These are phyloP conservation scores for Eremochloa ophiuroides DNA, from an alignment of 176 grass and related monocot genomes.

Conservation along the genomic window DNA sequence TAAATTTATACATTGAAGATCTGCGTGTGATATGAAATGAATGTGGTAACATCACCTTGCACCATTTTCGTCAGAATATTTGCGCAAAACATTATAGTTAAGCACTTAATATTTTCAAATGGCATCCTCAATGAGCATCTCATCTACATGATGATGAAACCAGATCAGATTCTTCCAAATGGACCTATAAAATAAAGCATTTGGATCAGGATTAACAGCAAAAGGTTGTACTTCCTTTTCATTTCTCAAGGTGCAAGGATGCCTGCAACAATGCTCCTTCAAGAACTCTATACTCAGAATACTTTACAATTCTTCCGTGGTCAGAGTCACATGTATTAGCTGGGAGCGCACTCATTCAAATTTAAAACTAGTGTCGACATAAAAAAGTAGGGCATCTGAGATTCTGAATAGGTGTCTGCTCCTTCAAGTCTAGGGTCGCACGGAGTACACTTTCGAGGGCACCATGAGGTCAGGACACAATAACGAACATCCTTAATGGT, in stretches of 20 bases:
- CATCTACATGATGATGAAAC: constrained; percentile 3
- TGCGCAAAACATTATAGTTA: neutral
- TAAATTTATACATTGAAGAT: neutral
- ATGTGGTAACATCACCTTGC: constrained; percentile 16
- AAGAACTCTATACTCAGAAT: neutral
- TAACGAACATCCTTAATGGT: constrained; percentile 13
- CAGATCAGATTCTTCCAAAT: constrained; percentile 27
- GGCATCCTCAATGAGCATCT: constrained; percentile 8
- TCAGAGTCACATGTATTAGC: constrained; percentile 23
- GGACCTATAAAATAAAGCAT: constrained; percentile 20
- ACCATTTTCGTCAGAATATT: neutral
- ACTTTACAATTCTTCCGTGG: neutral
- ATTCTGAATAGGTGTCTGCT: constrained; percentile 7
- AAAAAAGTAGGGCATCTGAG: constrained; percentile 24
- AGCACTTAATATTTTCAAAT: constrained; percentile 12
- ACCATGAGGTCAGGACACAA: neutral
- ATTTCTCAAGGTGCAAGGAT: constrained; percentile 11
- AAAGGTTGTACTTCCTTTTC: constrained; percentile 6
- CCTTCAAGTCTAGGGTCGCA: constrained; percentile 1
- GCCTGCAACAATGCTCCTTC: constrained; percentile 7
- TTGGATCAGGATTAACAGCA: constrained; percentile 8
- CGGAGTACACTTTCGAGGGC: neutral
- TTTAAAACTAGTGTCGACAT: constrained; percentile 3
- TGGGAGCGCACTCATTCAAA: neutral
- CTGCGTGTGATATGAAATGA: neutral